Evolutionary conservation across 345 rosid genomes (phyloP).

Genomic region (Sonneratia caseolaris): DNA sequence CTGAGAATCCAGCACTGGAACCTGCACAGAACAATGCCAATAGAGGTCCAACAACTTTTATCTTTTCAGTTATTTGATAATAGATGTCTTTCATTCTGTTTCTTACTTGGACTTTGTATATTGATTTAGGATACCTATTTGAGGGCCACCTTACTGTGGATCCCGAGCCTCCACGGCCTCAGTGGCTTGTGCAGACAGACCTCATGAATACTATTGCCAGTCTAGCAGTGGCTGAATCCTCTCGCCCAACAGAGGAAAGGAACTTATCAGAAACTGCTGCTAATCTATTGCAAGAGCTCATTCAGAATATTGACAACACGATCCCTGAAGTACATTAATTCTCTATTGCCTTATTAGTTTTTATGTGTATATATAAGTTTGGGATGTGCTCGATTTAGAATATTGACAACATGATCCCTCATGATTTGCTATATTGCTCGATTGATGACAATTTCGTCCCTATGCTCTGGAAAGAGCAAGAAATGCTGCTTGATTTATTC

Average conservation of each 20-base stretch:
- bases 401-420: no score
- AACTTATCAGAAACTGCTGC: conserved; percentile 33
- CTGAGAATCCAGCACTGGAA: conserved; percentile 17
- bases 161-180: conserved; percentile 90
- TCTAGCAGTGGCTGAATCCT: conserved; percentile 44
- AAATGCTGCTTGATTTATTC: not conserved
- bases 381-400: not conserved
- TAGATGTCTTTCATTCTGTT: not conserved
- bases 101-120: not conserved
- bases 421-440: not conserved
- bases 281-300: conserved; percentile 44
- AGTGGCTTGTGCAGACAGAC: conserved; percentile 68
- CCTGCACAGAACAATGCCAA: conserved; percentile 15
- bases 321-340: conserved; percentile 49
- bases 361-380: not conserved
- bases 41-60: conserved; percentile 30
- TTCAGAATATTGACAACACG: conserved; percentile 42
- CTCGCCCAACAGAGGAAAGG: conserved; percentile 20
- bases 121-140: conserved; percentile 61
- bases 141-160: conserved; percentile 95
- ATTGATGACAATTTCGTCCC: not conserved
- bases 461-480: not conserved
- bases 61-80: not conserved
- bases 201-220: conserved; percentile 53
- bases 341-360: not conserved